These are phyloP conservation scores for Trametes cingulata DNA, from an alignment of 768 basidiomycete species.

Conservation along the genomic window DNA sequence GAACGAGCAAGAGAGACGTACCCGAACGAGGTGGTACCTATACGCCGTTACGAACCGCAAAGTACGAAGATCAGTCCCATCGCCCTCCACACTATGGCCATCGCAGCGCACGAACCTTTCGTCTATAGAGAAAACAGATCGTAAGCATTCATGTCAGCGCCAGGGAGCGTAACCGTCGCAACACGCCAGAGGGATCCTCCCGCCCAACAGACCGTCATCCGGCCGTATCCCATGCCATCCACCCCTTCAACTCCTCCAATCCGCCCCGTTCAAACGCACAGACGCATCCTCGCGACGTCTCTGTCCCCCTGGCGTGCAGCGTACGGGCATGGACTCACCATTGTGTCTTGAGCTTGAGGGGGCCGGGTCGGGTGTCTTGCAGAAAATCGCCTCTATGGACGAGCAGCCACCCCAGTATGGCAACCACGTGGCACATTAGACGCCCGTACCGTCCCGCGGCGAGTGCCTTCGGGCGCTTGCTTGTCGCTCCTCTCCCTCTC, in stretches of 20 bases:
- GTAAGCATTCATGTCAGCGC: slow-evolving; percentile 24
- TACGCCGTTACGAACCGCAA: slow-evolving; percentile 16
- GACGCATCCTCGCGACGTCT: not conserved
- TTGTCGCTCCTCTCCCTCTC: not conserved
- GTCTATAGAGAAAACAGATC: slow-evolving; percentile 50
- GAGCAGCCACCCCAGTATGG: slow-evolving; percentile 15
- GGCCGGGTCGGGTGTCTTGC: slow-evolving; percentile 27
- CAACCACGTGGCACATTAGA: slow-evolving; percentile 19
- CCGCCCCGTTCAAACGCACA: slow-evolving; percentile 24
- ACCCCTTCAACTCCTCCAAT: slow-evolving; percentile 29
- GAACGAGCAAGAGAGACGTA: slow-evolving; percentile 43
- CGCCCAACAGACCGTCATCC: slow-evolving; percentile 37
- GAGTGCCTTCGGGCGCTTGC: not conserved
- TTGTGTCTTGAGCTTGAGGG: slow-evolving; percentile 38
- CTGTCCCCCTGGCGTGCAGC: slow-evolving; percentile 17
- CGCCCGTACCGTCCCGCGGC: not conserved
- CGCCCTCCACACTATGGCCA: slow-evolving; percentile 4
- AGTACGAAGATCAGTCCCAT: slow-evolving; percentile 22
- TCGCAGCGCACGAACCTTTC: slow-evolving; percentile 66
- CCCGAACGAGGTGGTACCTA: slow-evolving; percentile 97
- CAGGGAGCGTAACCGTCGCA: slow-evolving; percentile 4
- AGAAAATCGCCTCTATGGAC: slow-evolving; percentile 17
- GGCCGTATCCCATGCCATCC: slow-evolving; percentile 33
- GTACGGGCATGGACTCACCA: slow-evolving; percentile 44
- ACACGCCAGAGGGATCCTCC: slow-evolving; percentile 16